Base-by-base conservation (phyloP, 1,139 yeast genomes). In the Debaryomyces robertsiae region DNA sequence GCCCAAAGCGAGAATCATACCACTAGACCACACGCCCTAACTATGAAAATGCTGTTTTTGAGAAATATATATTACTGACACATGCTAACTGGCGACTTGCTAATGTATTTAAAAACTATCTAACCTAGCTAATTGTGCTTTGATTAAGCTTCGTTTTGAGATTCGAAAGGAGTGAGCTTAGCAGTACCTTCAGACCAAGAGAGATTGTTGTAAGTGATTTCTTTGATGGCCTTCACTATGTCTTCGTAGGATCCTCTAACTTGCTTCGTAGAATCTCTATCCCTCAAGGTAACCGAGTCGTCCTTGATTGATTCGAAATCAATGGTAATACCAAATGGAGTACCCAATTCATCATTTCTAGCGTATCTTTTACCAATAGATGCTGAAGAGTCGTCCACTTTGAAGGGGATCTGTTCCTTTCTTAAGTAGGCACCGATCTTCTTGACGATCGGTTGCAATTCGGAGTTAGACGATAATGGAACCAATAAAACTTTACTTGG, bases 341-440 rank as follows among this genome's bases (percentile, higher is more conserved):
- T 94, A 67, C 99, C 99, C 65, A 94, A 81, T 73, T 94, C 99
- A 67, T 94, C 99, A 66, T 94, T 94, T 75, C 99, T 88, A 47
- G 98, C 91, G 60, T 94, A 94, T 73, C 99, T 86, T 76, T 91
- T 89, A 73, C 99, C 99, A 57, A 94, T 93, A 23, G 98, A 89
- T 27, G 96, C 98, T 58, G 95, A 86, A 13, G 98, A 90, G 65
- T 94, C 98, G 65, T 94, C 99, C 44, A 91, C 84, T 77, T 91
- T 93, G 77, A 91, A 89, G 51, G 98, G 94, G 56, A 94, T 82
- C 63, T 90, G 94, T 50, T 82, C 82, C 54, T 75, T 73, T 68
- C 95, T 87, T 61, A 94, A 79, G 47, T 72, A 73, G 43, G 79
- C 69, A 40, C 93, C 80, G 39, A 87, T 83, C 49, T 81, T 74